Percentiles rank a stretch among this genome's conserved stretches.
phyloP scores from a whole-genome alignment of 164 flowering plant species.

The Chimonanthus salicifolius region DNA sequence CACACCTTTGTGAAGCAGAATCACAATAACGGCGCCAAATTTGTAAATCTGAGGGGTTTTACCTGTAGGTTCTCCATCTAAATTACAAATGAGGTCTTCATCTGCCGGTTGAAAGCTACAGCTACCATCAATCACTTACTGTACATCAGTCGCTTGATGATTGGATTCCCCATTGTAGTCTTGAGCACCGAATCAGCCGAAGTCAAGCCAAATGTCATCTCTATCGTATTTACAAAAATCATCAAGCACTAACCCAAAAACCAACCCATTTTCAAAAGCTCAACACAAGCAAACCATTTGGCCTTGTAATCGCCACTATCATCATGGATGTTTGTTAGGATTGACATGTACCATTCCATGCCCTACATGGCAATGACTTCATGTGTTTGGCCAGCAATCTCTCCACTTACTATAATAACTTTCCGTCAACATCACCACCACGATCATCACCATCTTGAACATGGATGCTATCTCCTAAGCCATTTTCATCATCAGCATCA shows the following conservation, averaged over 20 bases:
- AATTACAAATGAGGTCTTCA: neutral
- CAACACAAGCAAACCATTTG: neutral
- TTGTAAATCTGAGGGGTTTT: slow-evolving; percentile 1
- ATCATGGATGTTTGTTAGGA: neutral
- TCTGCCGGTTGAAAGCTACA: neutral
- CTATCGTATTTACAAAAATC: slow-evolving; percentile 5
- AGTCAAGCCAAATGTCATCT: neutral
- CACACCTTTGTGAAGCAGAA: neutral
- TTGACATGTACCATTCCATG: neutral
- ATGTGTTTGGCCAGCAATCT: slow-evolving; percentile 8
- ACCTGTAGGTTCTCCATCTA: neutral
- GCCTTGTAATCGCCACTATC: neutral
- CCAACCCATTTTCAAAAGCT: neutral
- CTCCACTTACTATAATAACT: slow-evolving; percentile 2
- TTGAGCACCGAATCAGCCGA: neutral
- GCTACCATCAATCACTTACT: neutral
- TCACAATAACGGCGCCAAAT: neutral
- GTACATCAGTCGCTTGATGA: neutral
- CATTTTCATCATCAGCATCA: slow-evolving; percentile 8
- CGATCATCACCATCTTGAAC: slow-evolving; percentile 2
- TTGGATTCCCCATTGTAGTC: neutral
- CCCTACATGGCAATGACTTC: slow-evolving; percentile 6
- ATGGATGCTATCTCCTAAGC: slow-evolving; percentile 7
- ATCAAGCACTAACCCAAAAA: neutral
- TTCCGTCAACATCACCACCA: slow-evolving; percentile 11